Evolutionary conservation across 1,284 basidiomycete species (phyloP).

Genomic region (Cystobasidiaceae sp.): DNA sequence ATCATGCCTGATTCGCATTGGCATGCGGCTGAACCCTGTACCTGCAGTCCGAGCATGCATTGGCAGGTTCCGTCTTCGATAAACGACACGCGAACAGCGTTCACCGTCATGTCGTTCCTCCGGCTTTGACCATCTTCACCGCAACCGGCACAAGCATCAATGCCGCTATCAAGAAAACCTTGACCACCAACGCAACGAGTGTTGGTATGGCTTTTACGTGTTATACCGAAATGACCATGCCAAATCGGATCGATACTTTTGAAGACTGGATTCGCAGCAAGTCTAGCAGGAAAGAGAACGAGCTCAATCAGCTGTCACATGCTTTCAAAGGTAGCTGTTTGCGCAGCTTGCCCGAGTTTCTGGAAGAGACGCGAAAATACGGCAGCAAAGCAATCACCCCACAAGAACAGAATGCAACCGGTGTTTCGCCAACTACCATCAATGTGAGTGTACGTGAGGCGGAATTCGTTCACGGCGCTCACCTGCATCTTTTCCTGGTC

Average conservation of each 20-base stretch:
- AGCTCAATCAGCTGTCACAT: conserved; percentile 42
- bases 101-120: conserved; percentile 11
- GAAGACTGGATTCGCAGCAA: conserved; percentile 41
- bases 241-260: conserved; percentile 36
- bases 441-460: conserved; percentile 33
- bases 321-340: conserved; percentile 43
- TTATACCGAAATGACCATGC: conserved; percentile 36
- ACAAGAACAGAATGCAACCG: conserved; percentile 34
- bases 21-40: not conserved
- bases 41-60: conserved; percentile 25
- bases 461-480: no score
- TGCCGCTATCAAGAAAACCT: conserved; percentile 40
- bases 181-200: conserved; percentile 34
- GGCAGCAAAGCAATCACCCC: conserved; percentile 36
- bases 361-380: conserved; percentile 42
- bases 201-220: conserved; percentile 41
- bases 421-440: conserved; percentile 36
- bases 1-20: not conserved
- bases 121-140: conserved; percentile 36
- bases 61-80: conserved; percentile 26
- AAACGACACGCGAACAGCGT: conserved; percentile 23
- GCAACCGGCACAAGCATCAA: conserved; percentile 40
- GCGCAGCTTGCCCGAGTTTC: conserved; percentile 41
- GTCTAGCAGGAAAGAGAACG: conserved; percentile 42
- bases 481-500: not conserved